Percentiles rank a stretch among this genome's conserved stretches.
phyloP scores from a whole-genome alignment of 495 filamentous ascomycete species.

The Penicillium lagena region DNA sequence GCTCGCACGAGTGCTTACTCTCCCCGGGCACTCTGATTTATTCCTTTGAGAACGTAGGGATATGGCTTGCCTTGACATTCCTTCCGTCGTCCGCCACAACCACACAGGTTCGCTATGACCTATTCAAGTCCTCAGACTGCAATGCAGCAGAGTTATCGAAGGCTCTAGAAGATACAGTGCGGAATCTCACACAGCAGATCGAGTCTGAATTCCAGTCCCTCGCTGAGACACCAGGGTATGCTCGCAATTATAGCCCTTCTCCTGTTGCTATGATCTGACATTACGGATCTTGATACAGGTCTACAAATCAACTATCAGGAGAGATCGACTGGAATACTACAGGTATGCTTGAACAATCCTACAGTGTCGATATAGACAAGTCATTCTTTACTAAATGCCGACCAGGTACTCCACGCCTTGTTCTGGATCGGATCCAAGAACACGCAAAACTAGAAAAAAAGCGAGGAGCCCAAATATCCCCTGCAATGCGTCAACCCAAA shows the following conservation, averaged over 20 bases:
- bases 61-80: constrained; percentile 11
- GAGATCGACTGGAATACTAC: neutral
- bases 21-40: constrained; percentile 12
- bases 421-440: constrained; percentile 17
- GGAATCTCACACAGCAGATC: neutral
- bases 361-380: no score
- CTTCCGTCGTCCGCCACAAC: constrained; percentile 12
- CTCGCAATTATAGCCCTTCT: neutral
- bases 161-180: neutral
- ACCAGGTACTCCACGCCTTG: neutral
- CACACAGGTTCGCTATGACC: constrained; percentile 16
- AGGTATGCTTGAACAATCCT: neutral
- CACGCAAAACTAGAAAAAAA: constrained; percentile 25
- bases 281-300: neutral
- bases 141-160: neutral
- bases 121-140: constrained; percentile 4
- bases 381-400: no score
- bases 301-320: neutral
- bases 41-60: constrained; percentile 6
- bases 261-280: neutral
- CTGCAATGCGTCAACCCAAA: constrained; percentile 25
- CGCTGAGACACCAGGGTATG: neutral
- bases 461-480: constrained; percentile 16
- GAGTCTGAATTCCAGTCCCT: constrained; percentile 4
- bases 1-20: constrained; percentile 1